Conservation (phyloP, 2,329 filamentous ascomycete species). For the Knufia petricola region DNA sequence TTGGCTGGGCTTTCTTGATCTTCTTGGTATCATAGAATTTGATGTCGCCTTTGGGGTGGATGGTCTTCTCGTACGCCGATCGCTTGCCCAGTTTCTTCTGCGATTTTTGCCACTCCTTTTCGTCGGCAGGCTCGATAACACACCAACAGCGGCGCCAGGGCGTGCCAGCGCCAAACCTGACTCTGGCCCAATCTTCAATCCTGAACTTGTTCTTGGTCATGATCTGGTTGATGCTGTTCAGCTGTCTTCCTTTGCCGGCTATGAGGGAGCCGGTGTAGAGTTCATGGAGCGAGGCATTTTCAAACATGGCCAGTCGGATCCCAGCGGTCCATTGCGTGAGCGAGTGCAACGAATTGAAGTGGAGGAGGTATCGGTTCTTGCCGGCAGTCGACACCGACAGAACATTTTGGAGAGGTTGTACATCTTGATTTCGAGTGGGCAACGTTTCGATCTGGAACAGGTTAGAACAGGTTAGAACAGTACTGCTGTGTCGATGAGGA, state of each 20-base stretch:
- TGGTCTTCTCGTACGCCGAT: slow-evolving; percentile 69
- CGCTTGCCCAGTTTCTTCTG: slow-evolving; percentile 76
- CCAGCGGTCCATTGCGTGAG: slow-evolving; percentile 92
- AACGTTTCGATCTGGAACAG: slow-evolving; percentile 68
- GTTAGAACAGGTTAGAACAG: slow-evolving; percentile 20
- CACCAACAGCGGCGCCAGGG: slow-evolving; percentile 97
- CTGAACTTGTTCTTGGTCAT: slow-evolving; percentile 70
- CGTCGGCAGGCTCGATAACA: slow-evolving; percentile 81
- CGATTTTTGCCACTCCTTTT: slow-evolving; percentile 78
- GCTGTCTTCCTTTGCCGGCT: slow-evolving; percentile 77
- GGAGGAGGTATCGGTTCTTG: slow-evolving; percentile 86
- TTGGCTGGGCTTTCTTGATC: slow-evolving; percentile 80
- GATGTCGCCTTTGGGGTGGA: slow-evolving; percentile 72
- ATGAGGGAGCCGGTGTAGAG: slow-evolving; percentile 94
- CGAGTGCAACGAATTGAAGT: slow-evolving; percentile 91
- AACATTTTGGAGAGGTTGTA: slow-evolving; percentile 83
- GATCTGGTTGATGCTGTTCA: slow-evolving; percentile 86
- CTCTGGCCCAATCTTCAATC: slow-evolving; percentile 86
- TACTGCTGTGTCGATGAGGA: slow-evolving; percentile 1
- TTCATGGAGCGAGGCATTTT: slow-evolving; percentile 86
- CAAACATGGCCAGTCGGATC: slow-evolving; percentile 87
- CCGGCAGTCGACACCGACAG: slow-evolving; percentile 92
- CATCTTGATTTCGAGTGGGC: slow-evolving; percentile 65
- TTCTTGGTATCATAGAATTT: slow-evolving; percentile 94
- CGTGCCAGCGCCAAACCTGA: slow-evolving; percentile 89